Base-by-base conservation (phyloP, 164 flowering plant genomes). In the Umbilicus rupestris region DNA sequence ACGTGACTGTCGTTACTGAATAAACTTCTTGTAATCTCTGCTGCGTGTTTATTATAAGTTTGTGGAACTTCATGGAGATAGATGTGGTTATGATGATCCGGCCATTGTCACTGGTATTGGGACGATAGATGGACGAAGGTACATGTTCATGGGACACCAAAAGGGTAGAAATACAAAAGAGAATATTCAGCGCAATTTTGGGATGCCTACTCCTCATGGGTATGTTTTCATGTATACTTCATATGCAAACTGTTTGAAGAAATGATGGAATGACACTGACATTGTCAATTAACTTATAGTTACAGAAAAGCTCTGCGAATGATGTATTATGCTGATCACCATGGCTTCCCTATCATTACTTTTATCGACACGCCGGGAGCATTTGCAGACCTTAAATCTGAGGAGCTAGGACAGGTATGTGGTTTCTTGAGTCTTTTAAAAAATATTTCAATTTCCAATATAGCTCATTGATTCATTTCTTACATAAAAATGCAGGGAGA, bases 201-300 rank as follows among this genome's bases (percentile, higher is more conserved):
- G 96, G 66, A 94, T 94, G 98, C 98, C 98, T 76, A 91, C 97
- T 73, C 98, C 98, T 19, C 97, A 94, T 74, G 98, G 98, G 97
- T 94, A 85, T 78, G 83, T 66, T 29, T 26, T 64, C 44, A n/a
- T 26, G 59, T 26, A 49, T 41, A 22, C 22, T 7, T 66, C 37
- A 30, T 49, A 46, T 45, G 39, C 19, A 17, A 55, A 33, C 47
- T 28, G 3, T 35, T 31, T 49, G 66, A 69, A 8, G 39, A 69
- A 2, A 62, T 17, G 19, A 35, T 41, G 44, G 44, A 41, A 41
- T 41, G 20, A 2, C 22, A 46, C 49, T 46, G 35, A 62, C 12
- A 26, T 46, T 46, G 31, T 44, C 64, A 16, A 22, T 65, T n/a
- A 71, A 65, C 17, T 28, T 64, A 75, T 88, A 93, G 98, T 42